Conservation (phyloP, 1,284 basidiomycete species). For the Cryptococcus sp. region DNA sequence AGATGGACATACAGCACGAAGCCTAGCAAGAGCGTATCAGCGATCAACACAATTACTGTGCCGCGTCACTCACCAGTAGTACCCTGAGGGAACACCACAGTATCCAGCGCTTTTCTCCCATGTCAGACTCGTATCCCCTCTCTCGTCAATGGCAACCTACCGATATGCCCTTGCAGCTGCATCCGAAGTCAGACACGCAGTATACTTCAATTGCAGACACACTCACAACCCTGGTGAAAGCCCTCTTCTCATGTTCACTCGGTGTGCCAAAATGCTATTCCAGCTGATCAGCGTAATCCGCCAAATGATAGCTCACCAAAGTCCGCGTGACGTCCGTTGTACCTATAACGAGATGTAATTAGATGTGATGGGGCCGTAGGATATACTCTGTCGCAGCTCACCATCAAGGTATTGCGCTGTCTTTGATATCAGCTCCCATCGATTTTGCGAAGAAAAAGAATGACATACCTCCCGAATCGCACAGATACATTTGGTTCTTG, state of each 20-base stretch:
- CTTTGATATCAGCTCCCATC: not conserved
- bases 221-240: constrained; percentile 78
- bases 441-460: not conserved
- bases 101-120: constrained; percentile 58
- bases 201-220: not conserved
- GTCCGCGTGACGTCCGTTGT: constrained; percentile 95
- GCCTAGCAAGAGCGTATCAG: constrained; percentile 14
- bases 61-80: constrained; percentile 65
- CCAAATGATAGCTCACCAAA: constrained; percentile 59
- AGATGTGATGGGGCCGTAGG: not conserved
- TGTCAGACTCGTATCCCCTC: constrained; percentile 6
- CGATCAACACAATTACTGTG: too few species aligned
- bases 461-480: constrained; percentile 82
- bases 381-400: constrained; percentile 3
- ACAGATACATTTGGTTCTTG: constrained; percentile 85
- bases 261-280: constrained; percentile 85
- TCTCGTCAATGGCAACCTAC: constrained; percentile 10
- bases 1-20: constrained; percentile 35
- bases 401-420: constrained; percentile 78
- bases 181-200: not conserved
- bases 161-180: constrained; percentile 86
- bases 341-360: constrained; percentile 56
- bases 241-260: constrained; percentile 75
- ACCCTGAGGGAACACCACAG: constrained; percentile 79
- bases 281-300: constrained; percentile 2